phyloP scores from a whole-genome alignment of 139 green algal genomes.

The Raphidocelis subcapitata region DNA sequence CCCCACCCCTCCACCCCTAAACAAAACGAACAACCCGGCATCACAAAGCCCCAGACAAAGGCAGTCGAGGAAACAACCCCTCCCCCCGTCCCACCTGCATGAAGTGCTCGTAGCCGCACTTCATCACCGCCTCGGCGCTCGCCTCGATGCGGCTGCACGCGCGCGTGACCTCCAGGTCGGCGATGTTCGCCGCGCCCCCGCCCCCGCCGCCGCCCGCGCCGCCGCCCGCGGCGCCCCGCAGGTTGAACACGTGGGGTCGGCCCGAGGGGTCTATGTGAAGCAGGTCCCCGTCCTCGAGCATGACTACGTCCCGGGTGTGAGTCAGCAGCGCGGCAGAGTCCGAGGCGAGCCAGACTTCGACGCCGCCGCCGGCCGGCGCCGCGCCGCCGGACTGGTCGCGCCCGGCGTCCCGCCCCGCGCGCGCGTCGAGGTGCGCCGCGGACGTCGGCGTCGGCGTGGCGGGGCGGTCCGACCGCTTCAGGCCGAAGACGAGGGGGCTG shows the following conservation, averaged over 20 bases:
- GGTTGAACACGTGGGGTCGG: conserved; percentile 83
- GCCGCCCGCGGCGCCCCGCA: too few relatives aligned
- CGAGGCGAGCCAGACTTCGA: background rate
- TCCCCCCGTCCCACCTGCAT: too few relatives aligned
- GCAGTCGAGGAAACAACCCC: too few relatives aligned
- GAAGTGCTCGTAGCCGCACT: conserved; percentile 72
- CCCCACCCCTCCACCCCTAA: too few relatives aligned
- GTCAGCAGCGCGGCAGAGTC: background rate
- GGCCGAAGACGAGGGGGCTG: conserved; percentile 90
- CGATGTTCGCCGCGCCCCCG: conserved; percentile 26
- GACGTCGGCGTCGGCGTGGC: background rate
- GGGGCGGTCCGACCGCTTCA: conserved; percentile 41
- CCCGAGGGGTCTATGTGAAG: conserved; percentile 74
- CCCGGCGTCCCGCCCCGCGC: background rate
- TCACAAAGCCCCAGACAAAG: too few relatives aligned
- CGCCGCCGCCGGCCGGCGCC: too few relatives aligned
- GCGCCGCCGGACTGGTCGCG: too few relatives aligned
- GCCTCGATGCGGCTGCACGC: conserved; percentile 77
- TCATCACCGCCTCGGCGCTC: conserved; percentile 97
- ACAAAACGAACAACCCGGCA: too few relatives aligned
- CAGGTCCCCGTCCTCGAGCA: conserved; percentile 95
- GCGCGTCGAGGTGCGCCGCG: too few relatives aligned
- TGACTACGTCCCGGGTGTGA: background rate
- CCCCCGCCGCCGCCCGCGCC: too few relatives aligned
- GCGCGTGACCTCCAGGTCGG: conserved; percentile 54